Evolutionary conservation across 2,329 filamentous ascomycete genomes (phyloP).

Genomic region (Fusarium miscanthi): DNA sequence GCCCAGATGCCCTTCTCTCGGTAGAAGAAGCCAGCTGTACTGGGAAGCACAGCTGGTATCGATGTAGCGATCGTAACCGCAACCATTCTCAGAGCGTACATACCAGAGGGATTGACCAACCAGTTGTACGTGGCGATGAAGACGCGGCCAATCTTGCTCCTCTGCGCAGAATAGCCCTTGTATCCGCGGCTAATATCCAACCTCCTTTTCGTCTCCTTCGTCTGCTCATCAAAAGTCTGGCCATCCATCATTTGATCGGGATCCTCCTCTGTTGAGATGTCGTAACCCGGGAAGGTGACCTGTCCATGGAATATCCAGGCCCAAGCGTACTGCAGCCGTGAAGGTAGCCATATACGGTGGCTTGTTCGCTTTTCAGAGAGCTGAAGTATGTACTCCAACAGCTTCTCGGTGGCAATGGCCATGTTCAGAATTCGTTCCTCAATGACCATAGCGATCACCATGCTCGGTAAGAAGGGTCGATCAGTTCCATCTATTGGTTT

Average conservation of each 20-base stretch:
- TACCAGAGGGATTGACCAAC: constrained; percentile 56
- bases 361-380: constrained; percentile 51
- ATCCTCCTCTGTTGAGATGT: constrained; percentile 29
- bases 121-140: constrained; percentile 52
- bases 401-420: constrained; percentile 44
- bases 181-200: constrained; percentile 51
- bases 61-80: constrained; percentile 57
- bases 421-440: constrained; percentile 55
- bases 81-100: constrained; percentile 61
- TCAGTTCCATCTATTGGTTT: constrained; percentile 41
- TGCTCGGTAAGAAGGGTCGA: constrained; percentile 49
- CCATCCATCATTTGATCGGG: constrained; percentile 40
- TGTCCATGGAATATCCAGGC: constrained; percentile 51
- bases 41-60: constrained; percentile 56
- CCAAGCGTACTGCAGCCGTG: constrained; percentile 52
- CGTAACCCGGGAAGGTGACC: constrained; percentile 30
- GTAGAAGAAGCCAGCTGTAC: constrained; percentile 61
- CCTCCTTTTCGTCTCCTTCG: constrained; percentile 50
- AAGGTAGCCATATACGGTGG: constrained; percentile 57
- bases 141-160: constrained; percentile 36
- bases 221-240: constrained; percentile 45
- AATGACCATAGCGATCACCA: constrained; percentile 60
- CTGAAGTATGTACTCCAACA: constrained; percentile 52
- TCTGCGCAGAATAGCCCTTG: constrained; percentile 14
- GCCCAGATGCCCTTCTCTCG: constrained; percentile 64